Base-by-base conservation (phyloP, 805 yeast genomes). In the Wickerhamiella vanderwaltii region DNA sequence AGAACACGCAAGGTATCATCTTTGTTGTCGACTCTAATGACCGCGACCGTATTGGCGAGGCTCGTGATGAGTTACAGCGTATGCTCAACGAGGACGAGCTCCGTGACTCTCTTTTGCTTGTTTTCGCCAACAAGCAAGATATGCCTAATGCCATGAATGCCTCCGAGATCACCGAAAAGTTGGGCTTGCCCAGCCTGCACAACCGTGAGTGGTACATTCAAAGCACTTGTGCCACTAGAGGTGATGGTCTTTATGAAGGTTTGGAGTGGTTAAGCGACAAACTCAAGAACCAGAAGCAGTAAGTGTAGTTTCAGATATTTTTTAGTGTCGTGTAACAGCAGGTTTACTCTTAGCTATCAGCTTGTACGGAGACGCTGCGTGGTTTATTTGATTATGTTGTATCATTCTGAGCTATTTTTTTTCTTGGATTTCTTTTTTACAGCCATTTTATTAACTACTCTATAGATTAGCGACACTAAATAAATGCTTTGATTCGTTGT, bases 191-290 rank as follows among this genome's bases (percentile, higher is more conserved):
- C 66, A 84, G 95, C 43, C 80, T 91, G 65, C 82, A 95, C 73
- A 95, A 87, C 72, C 84, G 97, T 71, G 95, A 95, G 60, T 91
- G 98, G 98, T 88, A 82, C 71, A 88, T 91, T 64, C 96, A 88
- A 72, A 85, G 98, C 54, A 84, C 97, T 51, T 87, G 97, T 72
- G 98, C 98, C 55, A 88, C 96, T 54, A 83, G 97, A 49, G 98
- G 97, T 71, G 96, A 87, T 65, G 97, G 97, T 73, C 73, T 86
- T 61, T 82, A 85, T 66, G 95, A 86, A 71, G 96, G 96, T 74
- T 77, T 86, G 64, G 95, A 86, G 71, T 86, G 96, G 96, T 77
- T 86, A 61, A 76, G 87, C 54, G 80, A 84, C 62, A 84, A 82
- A 71, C 76, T 86, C 69, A 85, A 85, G 73, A 79, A 57, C 60